These are phyloP conservation scores for Pontederia paniculata DNA, from an alignment of 176 grass and related monocot species.

Conservation along the genomic window DNA sequence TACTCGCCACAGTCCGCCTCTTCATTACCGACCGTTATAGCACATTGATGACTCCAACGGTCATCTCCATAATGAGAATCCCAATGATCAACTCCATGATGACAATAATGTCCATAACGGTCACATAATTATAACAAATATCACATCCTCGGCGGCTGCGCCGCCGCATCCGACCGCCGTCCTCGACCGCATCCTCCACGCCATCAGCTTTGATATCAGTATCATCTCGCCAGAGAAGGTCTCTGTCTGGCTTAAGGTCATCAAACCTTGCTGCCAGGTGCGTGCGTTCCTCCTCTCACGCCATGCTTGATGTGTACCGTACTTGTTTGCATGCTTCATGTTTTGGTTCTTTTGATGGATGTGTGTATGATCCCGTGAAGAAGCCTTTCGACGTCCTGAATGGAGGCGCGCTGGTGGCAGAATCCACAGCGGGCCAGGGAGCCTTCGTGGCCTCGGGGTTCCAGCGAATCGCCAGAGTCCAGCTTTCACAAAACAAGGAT, in stretches of 20 bases:
- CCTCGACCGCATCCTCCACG: background rate
- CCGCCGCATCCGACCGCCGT: no score
- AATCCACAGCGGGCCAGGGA: conserved; percentile 76
- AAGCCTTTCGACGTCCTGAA: conserved; percentile 87
- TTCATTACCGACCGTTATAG: no score
- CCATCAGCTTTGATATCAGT: background rate
- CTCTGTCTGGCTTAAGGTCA: background rate
- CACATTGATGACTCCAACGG: no score
- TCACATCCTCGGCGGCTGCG: background rate
- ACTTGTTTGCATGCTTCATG: no score
- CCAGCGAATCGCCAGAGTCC: conserved; percentile 55
- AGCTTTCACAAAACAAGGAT: no score
- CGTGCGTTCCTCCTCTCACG: no score
- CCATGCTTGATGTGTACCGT: no score
- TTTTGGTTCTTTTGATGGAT: background rate
- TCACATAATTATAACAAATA: no score
- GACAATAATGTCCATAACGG: no score
- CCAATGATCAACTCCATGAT: no score
- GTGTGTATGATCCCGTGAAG: background rate
- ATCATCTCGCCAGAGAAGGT: background rate
- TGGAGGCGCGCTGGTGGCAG: conserved; percentile 62
- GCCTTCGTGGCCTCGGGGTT: conserved; percentile 68
- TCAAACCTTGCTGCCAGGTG: background rate
- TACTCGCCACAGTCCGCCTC: no score
- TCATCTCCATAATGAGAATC: no score